Percentiles rank a stretch among this genome's conserved stretches.
Evolutionary conservation across 352 stramenopile species (phyloP).

Genomic region (Hyaloperonospora brassicae): DNA sequence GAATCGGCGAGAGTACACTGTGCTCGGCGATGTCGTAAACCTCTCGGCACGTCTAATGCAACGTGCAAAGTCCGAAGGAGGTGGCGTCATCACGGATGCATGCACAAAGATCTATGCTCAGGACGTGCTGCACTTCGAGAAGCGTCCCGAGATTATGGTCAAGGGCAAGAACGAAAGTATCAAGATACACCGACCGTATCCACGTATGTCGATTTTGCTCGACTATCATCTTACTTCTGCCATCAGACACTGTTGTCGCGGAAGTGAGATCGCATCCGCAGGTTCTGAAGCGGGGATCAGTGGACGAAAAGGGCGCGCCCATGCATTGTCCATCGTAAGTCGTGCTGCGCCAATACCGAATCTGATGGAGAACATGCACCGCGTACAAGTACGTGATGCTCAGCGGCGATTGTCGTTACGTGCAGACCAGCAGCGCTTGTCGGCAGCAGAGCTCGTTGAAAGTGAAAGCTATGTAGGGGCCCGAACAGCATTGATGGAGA

Average conservation of each 20-base stretch:
- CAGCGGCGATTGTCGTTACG: slow-evolving; percentile 53
- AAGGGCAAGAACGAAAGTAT: slow-evolving; percentile 91
- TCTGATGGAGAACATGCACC: slow-evolving; percentile 82
- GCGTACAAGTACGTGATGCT: slow-evolving; percentile 75
- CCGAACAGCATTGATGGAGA: slow-evolving; percentile 45
- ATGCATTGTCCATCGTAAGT: slow-evolving; percentile 24
- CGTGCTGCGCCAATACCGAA: slow-evolving; percentile 52
- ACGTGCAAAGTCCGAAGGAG: slow-evolving; percentile 73
- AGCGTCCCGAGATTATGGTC: slow-evolving; percentile 80
- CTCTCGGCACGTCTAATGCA: slow-evolving; percentile 90
- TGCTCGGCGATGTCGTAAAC: slow-evolving; percentile 92
- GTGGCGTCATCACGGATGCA: slow-evolving; percentile 84
- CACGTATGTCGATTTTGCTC: slow-evolving; percentile 77
- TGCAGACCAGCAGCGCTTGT: slow-evolving; percentile 39
- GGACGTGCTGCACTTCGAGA: slow-evolving; percentile 86
- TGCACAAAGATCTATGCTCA: slow-evolving; percentile 77
- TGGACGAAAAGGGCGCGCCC: slow-evolving; percentile 15
- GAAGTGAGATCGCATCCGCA: slow-evolving; percentile 6
- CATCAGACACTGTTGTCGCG: slow-evolving; percentile 8
- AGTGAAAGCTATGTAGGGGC: slow-evolving; percentile 50
- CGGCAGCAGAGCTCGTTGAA: slow-evolving; percentile 45
- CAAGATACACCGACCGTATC: slow-evolving; percentile 82
- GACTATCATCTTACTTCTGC: slow-evolving; percentile 58
- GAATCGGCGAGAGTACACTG: slow-evolving; percentile 89
- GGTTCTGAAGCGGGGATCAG: slow-evolving; percentile 17